Base-by-base conservation (phyloP, 2,329 filamentous ascomycete genomes). In the Cladosporium sp. region DNA sequence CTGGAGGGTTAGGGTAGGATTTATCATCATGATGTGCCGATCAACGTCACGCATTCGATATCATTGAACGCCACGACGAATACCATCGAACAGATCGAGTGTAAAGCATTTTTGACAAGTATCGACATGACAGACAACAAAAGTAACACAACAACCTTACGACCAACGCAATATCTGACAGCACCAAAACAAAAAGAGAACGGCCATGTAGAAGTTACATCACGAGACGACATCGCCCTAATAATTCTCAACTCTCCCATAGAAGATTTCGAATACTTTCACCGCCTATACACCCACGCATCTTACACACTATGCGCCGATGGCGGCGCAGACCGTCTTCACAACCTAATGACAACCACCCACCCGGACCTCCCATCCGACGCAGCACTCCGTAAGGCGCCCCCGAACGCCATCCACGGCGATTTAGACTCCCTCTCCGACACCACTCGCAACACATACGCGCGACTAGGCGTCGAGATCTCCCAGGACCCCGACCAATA, bases 351-450 rank as follows among this genome's bases (percentile, higher is more conserved):
- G 69, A 65, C 72, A 29, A 74, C 72, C 21, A 68, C 66, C 21
- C 56, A 62, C 35, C 53, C 60, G 10, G 67, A 63, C 29, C 59
- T 63, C 37, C 52, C 68, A 35, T 70, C 64, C 66, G 64, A 53
- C 33, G 65, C 53, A 49, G 69, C 70, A 29, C 67, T 74, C 31
- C 67, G 73, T 72, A 68, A 68, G 60, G 31, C 71, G 67, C 69
- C 72, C 21, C 80, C 80, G 28, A 71, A 91, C 73, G 82, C 85
- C 64, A 93, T 99, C 67, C 88, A 96, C 71, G 95, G 95, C 56
- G 95, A 99, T 76, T 84, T 99, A 11, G 95, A 99, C 80, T 97
- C 94, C 4, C 81, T 98, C 21, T 80, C 80, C 2, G 81, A 86
- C 11, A 79, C 86, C 14, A 85, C 91, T 12, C 83, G 83, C 62